A percentile compares a stretch with the other conserved stretches of the same genome.
Evolutionary conservation across 1,284 basidiomycete species (phyloP).

Genomic region (Fomitopsis schrenkii): DNA sequence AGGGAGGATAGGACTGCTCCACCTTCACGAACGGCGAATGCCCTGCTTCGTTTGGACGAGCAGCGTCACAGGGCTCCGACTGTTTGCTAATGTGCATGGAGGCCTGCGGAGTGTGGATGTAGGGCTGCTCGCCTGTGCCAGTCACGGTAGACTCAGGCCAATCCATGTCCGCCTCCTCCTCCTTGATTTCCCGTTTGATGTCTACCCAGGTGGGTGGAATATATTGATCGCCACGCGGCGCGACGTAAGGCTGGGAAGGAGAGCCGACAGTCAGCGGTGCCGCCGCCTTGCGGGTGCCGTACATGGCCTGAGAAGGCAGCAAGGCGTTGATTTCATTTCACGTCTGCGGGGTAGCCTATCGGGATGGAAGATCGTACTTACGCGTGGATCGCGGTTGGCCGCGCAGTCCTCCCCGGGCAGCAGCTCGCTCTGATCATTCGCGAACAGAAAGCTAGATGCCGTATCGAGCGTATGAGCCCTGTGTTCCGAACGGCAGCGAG

Average conservation of each 20-base stretch:
- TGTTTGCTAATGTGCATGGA: too few species aligned
- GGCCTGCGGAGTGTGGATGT: too few species aligned
- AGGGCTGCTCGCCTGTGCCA: too few species aligned
- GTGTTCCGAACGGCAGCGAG: not conserved
- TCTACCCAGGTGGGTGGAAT: not conserved
- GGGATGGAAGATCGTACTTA: not conserved
- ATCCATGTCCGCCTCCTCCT: not conserved
- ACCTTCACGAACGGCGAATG: too few species aligned
- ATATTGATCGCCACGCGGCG: not conserved
- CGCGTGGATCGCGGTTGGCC: not conserved
- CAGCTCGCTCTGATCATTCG: not conserved
- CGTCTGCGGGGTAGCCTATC: not conserved
- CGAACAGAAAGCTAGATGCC: not conserved
- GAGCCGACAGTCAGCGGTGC: not conserved
- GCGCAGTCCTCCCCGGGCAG: not conserved
- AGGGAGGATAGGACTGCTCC: too few species aligned
- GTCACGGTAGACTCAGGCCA: not conserved
- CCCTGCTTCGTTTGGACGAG: too few species aligned
- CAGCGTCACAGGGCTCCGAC: too few species aligned
- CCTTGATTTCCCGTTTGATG: conserved; percentile 5
- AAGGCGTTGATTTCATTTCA: not conserved
- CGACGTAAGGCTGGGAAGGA: not conserved
- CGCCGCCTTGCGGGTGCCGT: not conserved
- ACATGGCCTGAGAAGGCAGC: not conserved
- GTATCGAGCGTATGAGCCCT: not conserved